Conservation (phyloP, 495 filamentous ascomycete genomes). For the Penicillium antarcticum region DNA sequence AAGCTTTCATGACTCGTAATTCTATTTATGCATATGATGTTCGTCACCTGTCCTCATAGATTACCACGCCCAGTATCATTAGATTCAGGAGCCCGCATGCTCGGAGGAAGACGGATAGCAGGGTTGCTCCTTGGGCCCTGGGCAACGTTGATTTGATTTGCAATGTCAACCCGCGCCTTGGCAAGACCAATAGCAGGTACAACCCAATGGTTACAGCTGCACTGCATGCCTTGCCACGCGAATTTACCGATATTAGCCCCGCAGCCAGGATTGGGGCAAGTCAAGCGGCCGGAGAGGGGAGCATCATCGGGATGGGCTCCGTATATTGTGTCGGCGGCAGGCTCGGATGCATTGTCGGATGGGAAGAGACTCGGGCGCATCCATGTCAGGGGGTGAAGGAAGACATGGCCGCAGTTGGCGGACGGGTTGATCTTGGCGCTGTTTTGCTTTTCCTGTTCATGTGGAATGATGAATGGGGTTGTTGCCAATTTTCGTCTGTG, state of each 20-base stretch:
- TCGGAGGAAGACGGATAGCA: slow-evolving; percentile 39
- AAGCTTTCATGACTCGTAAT: slow-evolving; percentile 17
- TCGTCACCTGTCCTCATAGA: slow-evolving; percentile 19
- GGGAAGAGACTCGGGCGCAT: slow-evolving; percentile 74
- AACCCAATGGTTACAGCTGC: slow-evolving; percentile 87
- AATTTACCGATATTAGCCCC: slow-evolving; percentile 81
- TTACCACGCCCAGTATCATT: slow-evolving; percentile 29
- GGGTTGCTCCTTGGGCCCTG: slow-evolving; percentile 18
- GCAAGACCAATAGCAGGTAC: slow-evolving; percentile 86
- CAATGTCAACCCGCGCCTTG: slow-evolving; percentile 72
- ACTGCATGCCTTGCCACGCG: slow-evolving; percentile 92
- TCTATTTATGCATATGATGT: slow-evolving; percentile 9
- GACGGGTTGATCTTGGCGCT: slow-evolving; percentile 14
- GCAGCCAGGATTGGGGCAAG: slow-evolving; percentile 77
- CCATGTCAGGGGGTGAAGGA: slow-evolving; percentile 88
- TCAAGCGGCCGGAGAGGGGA: slow-evolving; percentile 74
- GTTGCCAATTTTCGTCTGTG: slow-evolving; percentile 60
- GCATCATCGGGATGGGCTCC: slow-evolving; percentile 46
- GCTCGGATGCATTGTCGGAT: slow-evolving; percentile 6
- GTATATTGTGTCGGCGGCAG: slow-evolving; percentile 11
- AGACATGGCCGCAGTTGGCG: slow-evolving; percentile 72
- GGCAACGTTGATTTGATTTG: slow-evolving; percentile 20
- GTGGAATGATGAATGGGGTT: slow-evolving; percentile 57
- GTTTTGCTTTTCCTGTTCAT: slow-evolving; percentile 33
- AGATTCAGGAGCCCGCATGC: slow-evolving; percentile 29